Evolutionary conservation across 768 basidiomycete genomes (phyloP).

Genomic region (Lepiota venenata): DNA sequence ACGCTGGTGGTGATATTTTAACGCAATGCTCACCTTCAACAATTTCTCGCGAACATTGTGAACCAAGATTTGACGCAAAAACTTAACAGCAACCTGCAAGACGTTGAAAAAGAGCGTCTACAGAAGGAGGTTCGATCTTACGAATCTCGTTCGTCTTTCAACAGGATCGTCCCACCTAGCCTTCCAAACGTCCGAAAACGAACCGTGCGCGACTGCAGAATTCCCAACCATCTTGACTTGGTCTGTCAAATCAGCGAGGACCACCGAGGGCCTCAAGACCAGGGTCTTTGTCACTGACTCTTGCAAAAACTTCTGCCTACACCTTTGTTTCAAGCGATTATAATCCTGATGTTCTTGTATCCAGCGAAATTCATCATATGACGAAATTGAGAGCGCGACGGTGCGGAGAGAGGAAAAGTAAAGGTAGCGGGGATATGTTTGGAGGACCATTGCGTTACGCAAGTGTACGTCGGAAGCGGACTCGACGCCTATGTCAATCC

Average conservation of each 20-base stretch:
- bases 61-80: conserved; percentile 48
- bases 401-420: conserved; percentile 54
- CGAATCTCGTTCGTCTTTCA: conserved; percentile 32
- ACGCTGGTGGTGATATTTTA: background rate
- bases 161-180: conserved; percentile 48
- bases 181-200: conserved; percentile 63
- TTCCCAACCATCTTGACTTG: conserved; percentile 45
- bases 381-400: conserved; percentile 47
- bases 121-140: conserved; percentile 16
- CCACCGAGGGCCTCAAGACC: conserved; percentile 44
- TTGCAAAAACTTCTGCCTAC: conserved; percentile 51
- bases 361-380: conserved; percentile 58
- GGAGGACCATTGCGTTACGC: conserved; percentile 56
- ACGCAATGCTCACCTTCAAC: conserved; percentile 34
- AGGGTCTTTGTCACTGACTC: conserved; percentile 55
- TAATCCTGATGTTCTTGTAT: conserved; percentile 52
- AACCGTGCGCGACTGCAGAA: conserved; percentile 47
- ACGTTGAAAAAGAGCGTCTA: conserved; percentile 3
- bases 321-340: conserved; percentile 51
- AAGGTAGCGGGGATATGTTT: conserved; percentile 44
- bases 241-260: conserved; percentile 54
- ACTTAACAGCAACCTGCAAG: conserved; percentile 54
- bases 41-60: conserved; percentile 50
- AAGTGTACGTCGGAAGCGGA: conserved; percentile 54
- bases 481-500: conserved; percentile 47